Conservation (phyloP, 805 yeast genomes). For the Spathaspora hagerdaliae region DNA sequence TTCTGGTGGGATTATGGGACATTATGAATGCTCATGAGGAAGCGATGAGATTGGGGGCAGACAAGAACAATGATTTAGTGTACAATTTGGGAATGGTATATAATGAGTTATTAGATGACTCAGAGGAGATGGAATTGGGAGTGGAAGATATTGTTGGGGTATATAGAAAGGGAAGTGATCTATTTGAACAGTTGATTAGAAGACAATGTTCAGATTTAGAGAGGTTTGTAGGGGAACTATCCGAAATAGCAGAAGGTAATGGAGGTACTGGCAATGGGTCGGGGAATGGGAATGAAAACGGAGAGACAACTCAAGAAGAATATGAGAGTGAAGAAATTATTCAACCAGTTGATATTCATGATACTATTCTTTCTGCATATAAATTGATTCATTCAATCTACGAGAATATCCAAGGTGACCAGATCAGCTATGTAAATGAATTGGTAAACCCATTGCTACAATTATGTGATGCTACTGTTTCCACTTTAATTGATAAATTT, state of each 20-base stretch:
- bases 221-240: constrained; percentile 21
- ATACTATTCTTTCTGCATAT: constrained; percentile 26
- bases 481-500: constrained; percentile 14
- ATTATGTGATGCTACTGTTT: constrained; percentile 15
- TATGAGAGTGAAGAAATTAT: constrained; percentile 18
- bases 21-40: constrained; percentile 38
- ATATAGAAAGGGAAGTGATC: constrained; percentile 13
- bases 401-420: constrained; percentile 18
- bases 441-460: constrained; percentile 17
- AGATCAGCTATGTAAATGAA: not conserved
- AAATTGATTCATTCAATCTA: constrained; percentile 25
- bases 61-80: constrained; percentile 39
- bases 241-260: constrained; percentile 6
- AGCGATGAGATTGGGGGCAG: constrained; percentile 18
- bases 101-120: constrained; percentile 41
- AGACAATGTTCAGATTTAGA: constrained; percentile 23
- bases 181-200: constrained; percentile 22
- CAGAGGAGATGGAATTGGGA: constrained; percentile 5
- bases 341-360: constrained; percentile 35
- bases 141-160: constrained; percentile 11
- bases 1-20: constrained; percentile 34
- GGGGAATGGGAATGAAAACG: not conserved
- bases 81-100: constrained; percentile 46
- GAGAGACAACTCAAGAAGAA: constrained; percentile 10
- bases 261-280: not conserved